Base-by-base conservation (phyloP, 2,329 filamentous ascomycete genomes). In the Trichoderma brevicompactum region DNA sequence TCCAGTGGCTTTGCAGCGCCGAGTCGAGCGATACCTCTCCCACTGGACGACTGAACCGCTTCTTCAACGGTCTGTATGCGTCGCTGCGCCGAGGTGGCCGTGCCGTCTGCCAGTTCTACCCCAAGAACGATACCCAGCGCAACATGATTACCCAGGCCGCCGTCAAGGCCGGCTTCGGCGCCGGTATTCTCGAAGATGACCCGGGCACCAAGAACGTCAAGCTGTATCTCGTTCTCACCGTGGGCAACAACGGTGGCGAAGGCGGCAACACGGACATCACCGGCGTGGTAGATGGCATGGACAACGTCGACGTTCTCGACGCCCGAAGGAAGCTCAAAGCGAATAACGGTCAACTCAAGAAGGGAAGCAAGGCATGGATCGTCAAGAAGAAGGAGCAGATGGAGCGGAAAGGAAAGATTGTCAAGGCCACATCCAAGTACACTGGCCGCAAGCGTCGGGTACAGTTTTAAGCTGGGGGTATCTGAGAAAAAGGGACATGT, bases 1-100 rank as follows among this genome's bases (percentile, higher is more conserved):
- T 99, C n/a, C 95, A 99, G 78, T 99, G 95, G 95, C 83, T 99
- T 36, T 99, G 95, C 78, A 98, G 97, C 77, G 95, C 94, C 46
- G 95, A 98, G 77, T 91, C 86, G 66, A 92, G 87, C 74, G 92
- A 96, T 56, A 94, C 95, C 0, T 91, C 86, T 1, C 91, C 93
- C 0, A 86, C 90, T 34, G 92, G 91, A 0, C 82, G 95, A 6
- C 79, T 99, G 32, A 85, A 87, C 5, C 83, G 94, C 50, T 99
- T 99, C 75, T 99, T 99, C 77, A 92, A 96, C 72, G 92, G 93
- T 0, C 79, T 99, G 1, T 99, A 98, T 78, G 91, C 92, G 0
- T 89, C 88, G 67, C 79, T 99, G 68, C 87, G 89, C 69, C 83
- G 95, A 19, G 95, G 95, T 6, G 95, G 92, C 1, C 85, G 92